Conservation (phyloP, 2,329 filamentous ascomycete species). For the Pezicula neosporulosa region DNA sequence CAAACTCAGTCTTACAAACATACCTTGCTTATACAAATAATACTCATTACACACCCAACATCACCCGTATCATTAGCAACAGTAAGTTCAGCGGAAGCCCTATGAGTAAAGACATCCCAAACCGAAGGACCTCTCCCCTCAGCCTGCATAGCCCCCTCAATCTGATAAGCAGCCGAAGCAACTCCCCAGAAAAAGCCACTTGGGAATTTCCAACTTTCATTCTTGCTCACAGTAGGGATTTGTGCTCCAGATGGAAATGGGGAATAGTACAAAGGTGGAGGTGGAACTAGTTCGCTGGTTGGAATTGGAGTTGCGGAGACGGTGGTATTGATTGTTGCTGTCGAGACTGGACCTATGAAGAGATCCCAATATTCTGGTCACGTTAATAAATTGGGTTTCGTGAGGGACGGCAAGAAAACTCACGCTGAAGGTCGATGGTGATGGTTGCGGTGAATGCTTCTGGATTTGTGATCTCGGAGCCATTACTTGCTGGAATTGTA, state of each 20-base stretch:
- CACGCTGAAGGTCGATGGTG: slow-evolving; percentile 12
- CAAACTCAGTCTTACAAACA: too few relatives aligned
- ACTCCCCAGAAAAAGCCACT: slow-evolving; percentile 47
- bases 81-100: slow-evolving; percentile 8
- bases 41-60: slow-evolving; percentile 47
- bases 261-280: slow-evolving; percentile 17
- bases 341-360: slow-evolving; percentile 19
- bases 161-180: slow-evolving; percentile 41
- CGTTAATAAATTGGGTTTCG: not conserved
- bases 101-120: slow-evolving; percentile 34
- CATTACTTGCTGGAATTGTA: not conserved
- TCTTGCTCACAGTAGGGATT: slow-evolving; percentile 11
- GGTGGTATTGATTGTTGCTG: slow-evolving; percentile 18
- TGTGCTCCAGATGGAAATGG: slow-evolving; percentile 16
- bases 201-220: slow-evolving; percentile 23
- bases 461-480: slow-evolving; percentile 9
- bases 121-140: slow-evolving; percentile 40
- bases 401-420: not conserved
- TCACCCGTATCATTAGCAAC: slow-evolving; percentile 43
- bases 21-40: slow-evolving; percentile 52
- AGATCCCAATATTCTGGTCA: slow-evolving; percentile 15
- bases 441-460: slow-evolving; percentile 13
- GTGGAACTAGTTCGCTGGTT: slow-evolving; percentile 18
- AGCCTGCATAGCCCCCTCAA: slow-evolving; percentile 42
- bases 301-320: slow-evolving; percentile 20